A percentile compares a stretch with the other conserved stretches of the same genome.
Evolutionary conservation across 768 basidiomycete genomes (phyloP).

Genomic region (Tylopilus sp.): DNA sequence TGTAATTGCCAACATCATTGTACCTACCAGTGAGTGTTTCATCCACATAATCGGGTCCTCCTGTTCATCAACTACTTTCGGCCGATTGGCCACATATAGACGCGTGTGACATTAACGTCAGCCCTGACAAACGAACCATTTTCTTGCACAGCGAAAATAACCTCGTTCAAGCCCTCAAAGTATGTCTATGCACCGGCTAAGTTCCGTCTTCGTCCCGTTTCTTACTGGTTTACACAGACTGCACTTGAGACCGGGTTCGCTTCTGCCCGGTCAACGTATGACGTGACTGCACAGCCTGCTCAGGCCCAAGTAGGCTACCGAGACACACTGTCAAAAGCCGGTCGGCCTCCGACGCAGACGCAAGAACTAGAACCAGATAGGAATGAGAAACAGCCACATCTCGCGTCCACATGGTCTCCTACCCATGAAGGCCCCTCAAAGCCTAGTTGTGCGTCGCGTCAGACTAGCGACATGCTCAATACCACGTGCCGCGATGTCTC

Average conservation of each 20-base stretch:
- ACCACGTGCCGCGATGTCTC: not conserved
- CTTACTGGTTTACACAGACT: constrained; percentile 35
- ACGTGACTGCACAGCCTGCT: constrained; percentile 36
- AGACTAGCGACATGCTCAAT: not conserved
- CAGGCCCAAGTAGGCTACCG: constrained; percentile 17
- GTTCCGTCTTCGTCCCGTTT: not conserved
- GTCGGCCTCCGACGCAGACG: not conserved
- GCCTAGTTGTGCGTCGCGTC: not conserved
- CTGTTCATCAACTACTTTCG: not conserved
- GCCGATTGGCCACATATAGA: constrained; percentile 39
- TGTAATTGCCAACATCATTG: constrained; percentile 75
- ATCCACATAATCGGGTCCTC: not conserved
- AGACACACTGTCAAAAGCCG: not conserved
- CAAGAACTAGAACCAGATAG: not conserved
- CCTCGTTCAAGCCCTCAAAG: constrained; percentile 76
- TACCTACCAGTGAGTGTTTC: constrained; percentile 65
- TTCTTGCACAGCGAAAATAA: constrained; percentile 85
- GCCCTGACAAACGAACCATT: constrained; percentile 95
- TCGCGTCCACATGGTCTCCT: too few relatives aligned
- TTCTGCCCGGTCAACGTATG: constrained; percentile 69
- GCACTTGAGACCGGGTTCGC: constrained; percentile 69
- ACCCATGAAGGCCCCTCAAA: not conserved
- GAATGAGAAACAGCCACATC: constrained; percentile 4
- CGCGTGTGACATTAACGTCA: constrained; percentile 89
- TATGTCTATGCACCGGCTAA: constrained; percentile 24